Base-by-base conservation (phyloP, 805 yeast genomes). In the Candida sithepensis region DNA sequence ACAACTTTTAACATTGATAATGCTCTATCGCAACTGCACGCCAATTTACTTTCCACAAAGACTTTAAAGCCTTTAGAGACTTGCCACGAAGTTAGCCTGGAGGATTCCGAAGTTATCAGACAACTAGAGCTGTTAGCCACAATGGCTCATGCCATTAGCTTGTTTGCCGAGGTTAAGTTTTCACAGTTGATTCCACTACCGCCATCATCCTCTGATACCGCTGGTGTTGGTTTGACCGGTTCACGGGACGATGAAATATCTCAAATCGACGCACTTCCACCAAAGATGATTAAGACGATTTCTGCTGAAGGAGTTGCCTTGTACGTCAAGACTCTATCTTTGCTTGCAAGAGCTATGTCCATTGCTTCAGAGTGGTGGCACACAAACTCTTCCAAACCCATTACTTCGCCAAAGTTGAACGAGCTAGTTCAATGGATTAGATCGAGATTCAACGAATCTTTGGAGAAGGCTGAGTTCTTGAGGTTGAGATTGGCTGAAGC, bases 351-450 rank as follows among this genome's bases (percentile, higher is more conserved):
- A 50, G 96, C 96, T 0, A 91, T 92, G 95, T 76, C 81, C 43
- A 65, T 82, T 37, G 96, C 97, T 1, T 81, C 91, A 39, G 83
- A 76, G 13, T 94, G 98, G 97, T 94, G 98, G 98, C 76, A 79
- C 51, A 71, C 70, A 30, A 69, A 75, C 49, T 63, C 59, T 23
- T 47, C 55, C 14, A 55, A 60, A 41, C 59, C 61, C 24, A 48
- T 63, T 48, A 71, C 70, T 2, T 63, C 66, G 4, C 67, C 75
- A 14, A 73, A 75, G 49, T 67, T 85, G 56, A 84, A 84, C 61
- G 81, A 77, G 59, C 70, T 86, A 41, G 95, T 90, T 12, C 97
- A 94, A 67, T 90, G 97, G 96, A 83, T 88, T 7, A 77, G 98
- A 49, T 90, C 85, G 48, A 78, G 82, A 51, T 92, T 90, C 68